Base-by-base conservation (phyloP, 2,329 filamentous ascomycete species). In the Aspergillus sp. region DNA sequence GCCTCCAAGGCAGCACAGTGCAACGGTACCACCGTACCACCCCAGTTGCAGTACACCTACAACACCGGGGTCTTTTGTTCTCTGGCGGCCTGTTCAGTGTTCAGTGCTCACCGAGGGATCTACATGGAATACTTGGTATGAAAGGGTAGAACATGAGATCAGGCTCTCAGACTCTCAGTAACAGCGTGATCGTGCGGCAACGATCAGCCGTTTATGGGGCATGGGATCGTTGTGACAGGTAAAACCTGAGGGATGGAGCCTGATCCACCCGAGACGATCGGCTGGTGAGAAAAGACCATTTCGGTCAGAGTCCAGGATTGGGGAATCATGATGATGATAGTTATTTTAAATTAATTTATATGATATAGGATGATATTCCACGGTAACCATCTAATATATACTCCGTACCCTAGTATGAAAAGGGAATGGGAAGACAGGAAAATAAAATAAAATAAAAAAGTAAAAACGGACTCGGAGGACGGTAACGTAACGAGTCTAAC, bases 171-270 rank as follows among this genome's bases (percentile, higher is more conserved):
- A 50, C 11, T 14, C 31, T 16, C 32, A 36, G 32, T 36, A 42
- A 55, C 56, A 54, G 64, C 57, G 55, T 64, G 66, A 69, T 67
- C 67, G 66, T 65, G 67, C 67, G 64, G 68, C 66, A 72, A 68
- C 70, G 71, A 73, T 73, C 71, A 72, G 63, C 72, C 72, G 72
- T 74, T 74, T 69, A 73, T 70, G 71, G 71, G 68, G 70, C 69
- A 58, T 66, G 58, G 67, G 62, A 65, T 69, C 58, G 63, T 67
- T 68, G 63, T 74, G 72, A 73, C 71, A 73, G 71, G 71, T 69
- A 66, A 64, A 60, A 63, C 63, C 60, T 58, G 52, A 47, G 12
- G 39, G 32, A 42, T 20, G 36, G 52, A 54, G 39, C 12, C 50
- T 47, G 45, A 47, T 47, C 45, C 45, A 47, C 45, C 36, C 36